These are phyloP conservation scores for Penicillium sp. DNA, from an alignment of 2,329 filamentous ascomycete genomes.

Conservation along the genomic window DNA sequence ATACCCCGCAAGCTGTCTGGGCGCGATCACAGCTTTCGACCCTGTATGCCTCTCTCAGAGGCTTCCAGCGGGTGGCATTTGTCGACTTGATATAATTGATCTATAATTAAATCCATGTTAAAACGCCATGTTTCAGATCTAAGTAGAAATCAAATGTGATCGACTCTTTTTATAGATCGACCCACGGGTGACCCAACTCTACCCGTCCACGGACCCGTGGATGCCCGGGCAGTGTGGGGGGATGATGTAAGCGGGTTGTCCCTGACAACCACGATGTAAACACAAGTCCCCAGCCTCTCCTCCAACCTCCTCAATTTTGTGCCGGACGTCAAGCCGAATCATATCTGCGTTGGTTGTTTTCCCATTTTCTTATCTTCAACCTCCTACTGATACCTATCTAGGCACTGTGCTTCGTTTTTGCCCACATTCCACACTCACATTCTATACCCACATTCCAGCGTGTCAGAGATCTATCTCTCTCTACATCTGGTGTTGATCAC, in stretches of 20 bases:
- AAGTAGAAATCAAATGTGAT: slow-evolving; percentile 4
- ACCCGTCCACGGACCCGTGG: slow-evolving; percentile 1
- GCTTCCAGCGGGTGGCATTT: slow-evolving; percentile 1
- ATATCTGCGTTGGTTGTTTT: slow-evolving; percentile 16
- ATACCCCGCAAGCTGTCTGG: slow-evolving; percentile 10
- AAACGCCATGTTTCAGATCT: background rate
- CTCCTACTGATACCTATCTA: slow-evolving; percentile 13
- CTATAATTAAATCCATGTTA: background rate
- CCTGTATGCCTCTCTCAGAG: background rate
- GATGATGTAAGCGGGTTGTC: slow-evolving; percentile 34
- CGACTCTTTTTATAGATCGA: slow-evolving; percentile 13
- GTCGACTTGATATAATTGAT: background rate
- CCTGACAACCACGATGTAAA: slow-evolving; percentile 27
- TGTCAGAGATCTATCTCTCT: slow-evolving; percentile 10
- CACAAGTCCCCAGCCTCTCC: slow-evolving; percentile 39
- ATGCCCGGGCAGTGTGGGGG: background rate
- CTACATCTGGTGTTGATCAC: slow-evolving; percentile 16
- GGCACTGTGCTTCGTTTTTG: background rate
- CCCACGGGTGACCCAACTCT: slow-evolving; percentile 3
- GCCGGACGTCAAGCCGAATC: slow-evolving; percentile 8
- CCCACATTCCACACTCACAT: slow-evolving; percentile 8
- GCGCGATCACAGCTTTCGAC: slow-evolving; percentile 6
- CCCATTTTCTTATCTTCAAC: slow-evolving; percentile 4
- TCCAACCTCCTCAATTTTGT: slow-evolving; percentile 41
- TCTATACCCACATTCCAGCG: slow-evolving; percentile 7